Conservation (phyloP, 257 asterid genomes). For the Solanum habrochaites region DNA sequence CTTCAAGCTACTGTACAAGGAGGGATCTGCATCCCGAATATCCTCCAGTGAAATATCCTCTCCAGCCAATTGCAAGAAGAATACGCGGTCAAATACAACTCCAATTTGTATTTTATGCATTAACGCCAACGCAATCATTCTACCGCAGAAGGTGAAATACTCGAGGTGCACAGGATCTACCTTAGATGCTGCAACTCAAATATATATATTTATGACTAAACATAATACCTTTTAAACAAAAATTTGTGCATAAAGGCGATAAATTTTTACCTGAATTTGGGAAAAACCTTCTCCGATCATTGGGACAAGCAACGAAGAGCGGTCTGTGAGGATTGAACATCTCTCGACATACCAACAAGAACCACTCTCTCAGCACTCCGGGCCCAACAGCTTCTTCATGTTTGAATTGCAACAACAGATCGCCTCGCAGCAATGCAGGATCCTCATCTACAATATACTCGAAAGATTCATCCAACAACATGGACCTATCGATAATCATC, state of each 20-base stretch:
- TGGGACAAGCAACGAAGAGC: not conserved
- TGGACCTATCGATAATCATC: not conserved
- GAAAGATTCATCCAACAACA: not conserved
- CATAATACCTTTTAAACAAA: too few relatives aligned
- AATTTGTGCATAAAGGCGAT: not conserved
- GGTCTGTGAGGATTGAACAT: not conserved
- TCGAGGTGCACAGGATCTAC: slow-evolving; percentile 68
- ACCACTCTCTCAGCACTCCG: not conserved
- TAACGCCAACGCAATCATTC: slow-evolving; percentile 42
- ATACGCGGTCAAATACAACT: not conserved
- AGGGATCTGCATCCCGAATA: not conserved
- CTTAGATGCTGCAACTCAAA: not conserved
- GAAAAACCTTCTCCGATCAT: not conserved
- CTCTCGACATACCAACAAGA: not conserved
- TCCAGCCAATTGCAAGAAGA: not conserved
- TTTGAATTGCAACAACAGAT: not conserved
- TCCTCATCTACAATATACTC: not conserved
- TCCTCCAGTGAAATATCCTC: not conserved
- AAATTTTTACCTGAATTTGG: not conserved
- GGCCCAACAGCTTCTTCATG: not conserved
- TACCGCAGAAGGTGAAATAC: slow-evolving; percentile 72
- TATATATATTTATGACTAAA: too few relatives aligned
- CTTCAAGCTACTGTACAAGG: not conserved
- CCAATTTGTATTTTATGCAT: not conserved
- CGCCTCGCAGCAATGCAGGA: not conserved